Evolutionary conservation across 2,329 filamentous ascomycete genomes (phyloP).

Genomic region (Sporothrix mexicana): DNA sequence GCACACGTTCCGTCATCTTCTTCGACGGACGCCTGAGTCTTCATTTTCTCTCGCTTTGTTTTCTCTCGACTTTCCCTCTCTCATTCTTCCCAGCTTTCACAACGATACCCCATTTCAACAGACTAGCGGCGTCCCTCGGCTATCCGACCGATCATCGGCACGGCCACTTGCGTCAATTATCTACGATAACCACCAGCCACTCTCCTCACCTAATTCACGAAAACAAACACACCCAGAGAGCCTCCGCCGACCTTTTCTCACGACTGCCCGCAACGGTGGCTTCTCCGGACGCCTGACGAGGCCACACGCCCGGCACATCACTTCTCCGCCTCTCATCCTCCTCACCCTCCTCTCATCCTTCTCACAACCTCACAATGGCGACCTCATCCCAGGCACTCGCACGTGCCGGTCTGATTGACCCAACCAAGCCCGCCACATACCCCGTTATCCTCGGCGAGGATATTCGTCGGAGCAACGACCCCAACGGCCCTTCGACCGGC

Average conservation of each 20-base stretch:
- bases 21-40: neutral
- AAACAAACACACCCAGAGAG: neutral
- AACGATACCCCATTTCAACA: neutral
- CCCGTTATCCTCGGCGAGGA: constrained; percentile 68
- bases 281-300: constrained; percentile 21
- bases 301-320: neutral
- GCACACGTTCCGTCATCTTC: neutral
- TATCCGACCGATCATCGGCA: constrained; percentile 11
- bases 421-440: constrained; percentile 65
- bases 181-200: neutral
- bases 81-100: neutral
- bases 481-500: constrained; percentile 49
- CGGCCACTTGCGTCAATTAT: neutral
- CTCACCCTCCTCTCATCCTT: neutral
- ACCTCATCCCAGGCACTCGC: constrained; percentile 37
- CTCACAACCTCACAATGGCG: constrained; percentile 33
- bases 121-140: neutral
- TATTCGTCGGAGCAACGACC: constrained; percentile 55
- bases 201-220: neutral
- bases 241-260: neutral
- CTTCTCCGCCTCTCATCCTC: neutral
- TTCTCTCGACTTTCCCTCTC: neutral
- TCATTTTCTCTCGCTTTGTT: neutral
- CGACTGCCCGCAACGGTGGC: neutral
- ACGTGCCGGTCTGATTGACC: constrained; percentile 56